These are phyloP conservation scores for Phytophthora brassicae DNA, from an alignment of 352 stramenopile genomes.

Conservation along the genomic window DNA sequence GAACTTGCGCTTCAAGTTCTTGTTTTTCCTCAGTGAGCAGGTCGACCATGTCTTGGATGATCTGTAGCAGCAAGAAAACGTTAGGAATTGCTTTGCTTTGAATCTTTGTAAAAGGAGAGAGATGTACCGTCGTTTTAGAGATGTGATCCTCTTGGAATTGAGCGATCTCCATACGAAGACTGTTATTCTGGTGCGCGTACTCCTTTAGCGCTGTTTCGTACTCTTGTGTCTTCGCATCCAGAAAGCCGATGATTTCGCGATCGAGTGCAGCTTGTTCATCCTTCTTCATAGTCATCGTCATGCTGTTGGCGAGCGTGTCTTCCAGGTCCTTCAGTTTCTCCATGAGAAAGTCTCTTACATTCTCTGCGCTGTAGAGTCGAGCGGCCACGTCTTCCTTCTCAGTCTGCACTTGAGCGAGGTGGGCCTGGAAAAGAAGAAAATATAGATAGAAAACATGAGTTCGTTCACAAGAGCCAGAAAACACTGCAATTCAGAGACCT, in stretches of 20 bases:
- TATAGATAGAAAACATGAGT: not conserved
- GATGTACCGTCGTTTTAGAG: conserved; percentile 56
- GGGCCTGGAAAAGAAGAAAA: conserved; percentile 29
- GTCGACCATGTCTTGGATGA: conserved; percentile 82
- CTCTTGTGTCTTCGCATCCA: conserved; percentile 79
- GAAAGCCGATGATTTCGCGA: conserved; percentile 82
- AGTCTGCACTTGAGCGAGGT: conserved; percentile 64
- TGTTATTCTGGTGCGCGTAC: conserved; percentile 58
- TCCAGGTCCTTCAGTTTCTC: conserved; percentile 82
- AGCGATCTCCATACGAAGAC: conserved; percentile 44
- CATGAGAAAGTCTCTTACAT: conserved; percentile 84
- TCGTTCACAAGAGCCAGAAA: not conserved
- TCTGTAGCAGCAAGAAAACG: conserved; percentile 31
- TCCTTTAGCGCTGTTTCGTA: conserved; percentile 64
- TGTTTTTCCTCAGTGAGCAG: conserved; percentile 76
- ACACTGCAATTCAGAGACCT: conserved; percentile 33
- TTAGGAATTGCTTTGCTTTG: not conserved
- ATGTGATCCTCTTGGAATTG: conserved; percentile 55
- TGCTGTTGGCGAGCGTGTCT: conserved; percentile 55
- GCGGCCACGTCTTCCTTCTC: conserved; percentile 81
- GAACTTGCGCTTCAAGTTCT: conserved; percentile 68
- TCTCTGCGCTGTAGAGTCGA: conserved; percentile 71
- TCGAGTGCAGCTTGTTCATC: conserved; percentile 71
- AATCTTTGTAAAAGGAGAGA: not conserved
- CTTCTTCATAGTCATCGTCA: conserved; percentile 57